A percentile compares a stretch with the other conserved stretches of the same genome.
Conservation (phyloP, 176 grass and related monocot species). For the Lolium rigidum region DNA sequence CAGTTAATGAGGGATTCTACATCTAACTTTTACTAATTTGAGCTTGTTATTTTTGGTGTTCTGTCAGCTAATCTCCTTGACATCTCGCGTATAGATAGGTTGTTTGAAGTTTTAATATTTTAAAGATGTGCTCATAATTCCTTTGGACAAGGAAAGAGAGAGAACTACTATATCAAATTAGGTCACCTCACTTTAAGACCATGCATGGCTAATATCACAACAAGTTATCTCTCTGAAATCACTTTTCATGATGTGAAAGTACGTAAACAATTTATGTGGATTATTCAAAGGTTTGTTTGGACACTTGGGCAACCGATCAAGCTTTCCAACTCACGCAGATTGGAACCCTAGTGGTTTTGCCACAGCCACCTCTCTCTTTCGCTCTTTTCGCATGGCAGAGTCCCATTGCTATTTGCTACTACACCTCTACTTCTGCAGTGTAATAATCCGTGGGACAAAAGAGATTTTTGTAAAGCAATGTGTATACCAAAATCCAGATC, state of each 20-base stretch:
- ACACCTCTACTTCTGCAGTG: not conserved
- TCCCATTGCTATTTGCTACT: constrained; percentile 14
- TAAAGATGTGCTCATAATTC: too few relatives aligned
- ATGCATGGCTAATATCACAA: not conserved
- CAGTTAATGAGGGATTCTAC: too few relatives aligned
- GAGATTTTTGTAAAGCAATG: constrained; percentile 3
- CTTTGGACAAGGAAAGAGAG: too few relatives aligned
- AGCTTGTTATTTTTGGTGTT: too few relatives aligned
- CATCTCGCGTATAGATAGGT: too few relatives aligned
- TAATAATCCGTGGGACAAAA: not conserved
- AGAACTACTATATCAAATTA: not conserved
- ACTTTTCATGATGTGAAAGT: not conserved
- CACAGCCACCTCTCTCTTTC: constrained; percentile 23
- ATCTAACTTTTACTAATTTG: too few relatives aligned
- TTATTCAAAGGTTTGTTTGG: not conserved
- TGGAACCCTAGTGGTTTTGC: constrained; percentile 46
- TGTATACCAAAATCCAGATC: not conserved
- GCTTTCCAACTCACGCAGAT: constrained; percentile 38
- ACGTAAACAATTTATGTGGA: not conserved
- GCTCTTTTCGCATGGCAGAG: constrained; percentile 2
- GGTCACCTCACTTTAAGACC: not conserved
- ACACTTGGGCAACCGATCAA: constrained; percentile 35
- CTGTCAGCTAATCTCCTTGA: too few relatives aligned
- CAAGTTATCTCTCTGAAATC: not conserved
- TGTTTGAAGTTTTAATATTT: too few relatives aligned